Percentiles rank a stretch among this genome's conserved stretches.
phyloP scores from a whole-genome alignment of 176 grass and related monocot genomes.

The Musa acuminata region DNA sequence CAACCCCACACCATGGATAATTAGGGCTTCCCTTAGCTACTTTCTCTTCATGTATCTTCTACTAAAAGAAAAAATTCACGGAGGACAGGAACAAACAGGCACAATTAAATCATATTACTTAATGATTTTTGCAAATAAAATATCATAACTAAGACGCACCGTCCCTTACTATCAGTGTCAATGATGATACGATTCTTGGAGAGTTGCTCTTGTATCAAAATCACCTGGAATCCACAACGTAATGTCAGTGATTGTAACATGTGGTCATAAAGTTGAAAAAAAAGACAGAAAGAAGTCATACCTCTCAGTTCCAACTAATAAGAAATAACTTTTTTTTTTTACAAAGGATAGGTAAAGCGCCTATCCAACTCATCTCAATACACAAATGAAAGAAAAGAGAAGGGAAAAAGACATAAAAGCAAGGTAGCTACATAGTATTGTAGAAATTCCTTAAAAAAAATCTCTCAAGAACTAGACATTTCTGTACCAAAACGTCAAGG shows the following conservation, averaged over 20 bases:
- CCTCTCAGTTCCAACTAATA: neutral
- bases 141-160: slow-evolving; percentile 29
- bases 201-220: slow-evolving; percentile 95
- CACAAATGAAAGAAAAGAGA: neutral
- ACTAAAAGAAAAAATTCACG: neutral
- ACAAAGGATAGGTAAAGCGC: neutral
- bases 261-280: neutral
- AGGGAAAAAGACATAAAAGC: neutral
- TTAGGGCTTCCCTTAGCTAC: neutral
- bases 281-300: neutral
- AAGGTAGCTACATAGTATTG: neutral
- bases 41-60: neutral
- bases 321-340: neutral
- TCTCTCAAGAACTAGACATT: too few species aligned
- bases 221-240: slow-evolving; percentile 53
- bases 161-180: slow-evolving; percentile 74
- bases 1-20: neutral
- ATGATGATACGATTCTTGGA: slow-evolving; percentile 97
- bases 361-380: neutral
- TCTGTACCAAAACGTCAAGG: too few species aligned
- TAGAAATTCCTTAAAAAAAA: neutral
- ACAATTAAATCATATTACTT: neutral
- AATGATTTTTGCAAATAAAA: slow-evolving; percentile 16
- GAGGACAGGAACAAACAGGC: neutral
- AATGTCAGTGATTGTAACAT: neutral